A percentile compares a stretch with the other conserved stretches of the same genome.
Conservation (phyloP, 1,284 basidiomycete genomes). For the Melampsora larici-populina region DNA sequence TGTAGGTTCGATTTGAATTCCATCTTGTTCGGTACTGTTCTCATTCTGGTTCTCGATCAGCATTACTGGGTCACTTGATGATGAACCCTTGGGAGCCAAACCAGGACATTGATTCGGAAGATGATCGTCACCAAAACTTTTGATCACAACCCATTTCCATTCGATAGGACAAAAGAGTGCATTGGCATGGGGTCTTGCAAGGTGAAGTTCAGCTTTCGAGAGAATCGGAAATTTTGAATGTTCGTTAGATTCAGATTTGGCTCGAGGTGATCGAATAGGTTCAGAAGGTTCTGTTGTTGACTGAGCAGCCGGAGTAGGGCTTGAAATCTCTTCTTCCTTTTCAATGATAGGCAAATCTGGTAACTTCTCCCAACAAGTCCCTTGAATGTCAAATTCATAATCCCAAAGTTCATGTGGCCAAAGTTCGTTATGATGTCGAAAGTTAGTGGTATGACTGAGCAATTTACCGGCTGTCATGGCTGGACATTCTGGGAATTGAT, state of each 20-base stretch:
- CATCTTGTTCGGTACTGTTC: background rate
- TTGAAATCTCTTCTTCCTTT: background rate
- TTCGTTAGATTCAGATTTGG: background rate
- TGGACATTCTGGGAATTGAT: no score
- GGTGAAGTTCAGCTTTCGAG: background rate
- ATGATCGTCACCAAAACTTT: background rate
- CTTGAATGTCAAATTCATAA: background rate
- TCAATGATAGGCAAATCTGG: background rate
- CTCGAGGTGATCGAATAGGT: no score
- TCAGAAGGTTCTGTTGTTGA: no score
- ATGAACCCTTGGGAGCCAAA: background rate
- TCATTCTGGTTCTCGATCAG: background rate
- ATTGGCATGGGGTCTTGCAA: constrained; percentile 8
- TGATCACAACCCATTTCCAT: constrained; percentile 27
- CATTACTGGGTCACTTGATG: constrained; percentile 4
- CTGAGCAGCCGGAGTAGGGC: no score
- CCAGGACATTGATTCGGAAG: background rate
- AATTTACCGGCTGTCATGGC: no score
- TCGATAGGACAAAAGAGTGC: constrained; percentile 35
- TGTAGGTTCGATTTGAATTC: constrained; percentile 10
- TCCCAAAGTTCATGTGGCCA: constrained; percentile 1
- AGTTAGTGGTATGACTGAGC: no score
- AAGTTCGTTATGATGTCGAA: background rate
- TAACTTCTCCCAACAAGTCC: background rate
- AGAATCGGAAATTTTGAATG: constrained; percentile 17